Evolutionary conservation across 495 filamentous ascomycete genomes (phyloP), one percentile per base, ranked within the genome.

Genomic region (Extremus antarcticus): DNA sequence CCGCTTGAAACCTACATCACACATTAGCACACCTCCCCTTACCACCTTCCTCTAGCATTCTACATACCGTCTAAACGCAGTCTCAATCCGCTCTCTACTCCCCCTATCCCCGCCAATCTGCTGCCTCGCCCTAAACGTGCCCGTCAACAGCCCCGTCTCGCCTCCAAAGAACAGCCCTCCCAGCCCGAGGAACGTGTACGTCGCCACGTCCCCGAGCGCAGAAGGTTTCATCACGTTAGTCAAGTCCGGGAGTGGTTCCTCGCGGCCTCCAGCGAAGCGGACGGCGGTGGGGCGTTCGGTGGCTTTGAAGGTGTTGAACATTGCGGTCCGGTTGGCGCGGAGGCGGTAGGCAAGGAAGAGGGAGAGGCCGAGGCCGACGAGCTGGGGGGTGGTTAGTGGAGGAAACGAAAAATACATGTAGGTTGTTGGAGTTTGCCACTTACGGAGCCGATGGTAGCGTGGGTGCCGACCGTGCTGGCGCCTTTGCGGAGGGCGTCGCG

Each of bases 101-200:
- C 79, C 79, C 0, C 78, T 71, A 64, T 87, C 80, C 19, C 60
- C 57, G 0, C 66, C 70, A 50, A 87, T 77, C 2, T 62, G 68
- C 19, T 76, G 66, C 29, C 72, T 72, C 10, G 76, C 81, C 7
- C 73, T 70, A 11, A 71, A 69, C 0, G 74, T 71, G 2, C 84
- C 84, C 0, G 72, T 74, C 40, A 83, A 59, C 29, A 85, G 66
- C 0, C 84, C 83, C 62, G 63, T 63, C 65, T 86, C 83, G 21
- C 83, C 83, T 25, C 83, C 82, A 11, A 86, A 49, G 47, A 87
- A 79, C 8, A 83, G 55, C 0, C 83, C 82, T 39, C 80, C 82
- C 1, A 73, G 55, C 15, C 74, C 73, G 25, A 84, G 82, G 63
- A 85, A 79, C 63, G 76, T 70, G 58, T 83, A 84, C 0, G 83